Conservation (phyloP, 1,284 basidiomycete genomes). For the Lentinula novae-zelandiae region DNA sequence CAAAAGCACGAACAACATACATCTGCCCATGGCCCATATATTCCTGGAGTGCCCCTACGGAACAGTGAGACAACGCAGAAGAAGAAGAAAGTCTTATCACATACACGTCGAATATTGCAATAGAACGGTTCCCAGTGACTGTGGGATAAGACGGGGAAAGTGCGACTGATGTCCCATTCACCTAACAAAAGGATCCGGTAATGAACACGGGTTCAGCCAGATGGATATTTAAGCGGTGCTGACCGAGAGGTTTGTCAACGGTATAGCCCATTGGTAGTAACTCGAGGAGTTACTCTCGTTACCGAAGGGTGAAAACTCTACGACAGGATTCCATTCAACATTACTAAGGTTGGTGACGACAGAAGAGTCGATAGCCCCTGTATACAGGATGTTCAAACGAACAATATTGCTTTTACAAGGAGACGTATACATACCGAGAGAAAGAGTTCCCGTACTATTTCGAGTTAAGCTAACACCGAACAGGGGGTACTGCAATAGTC, state of each 20-base stretch:
- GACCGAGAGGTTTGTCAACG: conserved; percentile 59
- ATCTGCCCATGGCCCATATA: conserved; percentile 81
- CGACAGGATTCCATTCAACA: conserved; percentile 71
- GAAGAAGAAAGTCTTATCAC: conserved; percentile 22
- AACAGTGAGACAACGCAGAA: conserved; percentile 3
- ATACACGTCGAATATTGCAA: conserved; percentile 77
- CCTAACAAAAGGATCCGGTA: conserved; percentile 31
- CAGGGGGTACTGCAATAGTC: conserved; percentile 65
- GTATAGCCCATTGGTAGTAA: conserved; percentile 81
- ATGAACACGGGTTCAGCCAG: not conserved
- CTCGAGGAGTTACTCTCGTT: conserved; percentile 55
- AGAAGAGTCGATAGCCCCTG: conserved; percentile 70
- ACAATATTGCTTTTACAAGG: not conserved
- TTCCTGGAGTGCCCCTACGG: conserved; percentile 68
- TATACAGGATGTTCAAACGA: not conserved
- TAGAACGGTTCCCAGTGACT: conserved; percentile 49
- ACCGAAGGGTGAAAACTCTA: conserved; percentile 64
- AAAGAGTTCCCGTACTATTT: conserved; percentile 56
- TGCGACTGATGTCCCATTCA: conserved; percentile 54
- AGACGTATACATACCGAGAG: conserved; percentile 45
- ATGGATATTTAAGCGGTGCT: conserved; percentile 18
- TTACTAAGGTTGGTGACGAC: conserved; percentile 55
- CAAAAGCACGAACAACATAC: conserved; percentile 33
- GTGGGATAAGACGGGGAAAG: conserved; percentile 68
- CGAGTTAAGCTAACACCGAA: conserved; percentile 65